These are phyloP conservation scores for Murraya koenigii DNA, from an alignment of 345 rosid genomes.

Conservation along the genomic window DNA sequence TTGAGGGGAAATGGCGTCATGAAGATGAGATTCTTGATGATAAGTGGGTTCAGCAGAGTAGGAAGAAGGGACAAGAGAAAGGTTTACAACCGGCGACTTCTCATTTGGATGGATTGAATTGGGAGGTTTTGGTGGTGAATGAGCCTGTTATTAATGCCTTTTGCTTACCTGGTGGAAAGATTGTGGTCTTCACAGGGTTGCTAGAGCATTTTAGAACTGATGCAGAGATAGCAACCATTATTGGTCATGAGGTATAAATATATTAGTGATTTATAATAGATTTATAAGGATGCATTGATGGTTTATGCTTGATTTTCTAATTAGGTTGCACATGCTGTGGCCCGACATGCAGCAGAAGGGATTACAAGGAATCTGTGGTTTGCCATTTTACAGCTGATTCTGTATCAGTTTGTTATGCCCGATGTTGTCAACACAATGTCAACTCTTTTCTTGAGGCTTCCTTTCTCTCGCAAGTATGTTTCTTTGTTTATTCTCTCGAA, in stretches of 20 bases:
- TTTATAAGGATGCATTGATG: background rate
- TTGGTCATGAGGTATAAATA: slow-evolving; percentile 76
- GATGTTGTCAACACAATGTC: slow-evolving; percentile 81
- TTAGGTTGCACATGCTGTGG: slow-evolving; percentile 93
- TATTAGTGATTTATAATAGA: background rate
- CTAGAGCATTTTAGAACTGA: slow-evolving; percentile 68
- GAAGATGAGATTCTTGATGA: slow-evolving; percentile 91
- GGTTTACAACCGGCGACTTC: slow-evolving; percentile 45
- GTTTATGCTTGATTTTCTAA: slow-evolving; percentile 15
- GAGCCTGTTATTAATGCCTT: slow-evolving; percentile 77
- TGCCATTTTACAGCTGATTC: slow-evolving; percentile 62
- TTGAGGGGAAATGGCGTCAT: slow-evolving; percentile 46
- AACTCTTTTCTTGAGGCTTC: slow-evolving; percentile 71
- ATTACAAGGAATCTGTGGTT: slow-evolving; percentile 80
- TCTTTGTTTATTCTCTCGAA: slow-evolving; percentile 1
- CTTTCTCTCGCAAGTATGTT: slow-evolving; percentile 81
- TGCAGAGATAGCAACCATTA: slow-evolving; percentile 86
- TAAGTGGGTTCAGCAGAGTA: slow-evolving; percentile 69
- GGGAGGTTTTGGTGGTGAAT: slow-evolving; percentile 90
- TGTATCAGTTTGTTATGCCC: slow-evolving; percentile 74
- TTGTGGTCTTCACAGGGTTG: slow-evolving; percentile 86
- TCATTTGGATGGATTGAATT: slow-evolving; percentile 78
- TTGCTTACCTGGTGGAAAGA: slow-evolving; percentile 89
- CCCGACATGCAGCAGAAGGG: slow-evolving; percentile 73
- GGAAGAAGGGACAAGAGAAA: slow-evolving; percentile 52